Evolutionary conservation across 495 filamentous ascomycete species (phyloP), one percentile per base, ranked within the genome.

Genomic region (Achaetomiella virescens): DNA sequence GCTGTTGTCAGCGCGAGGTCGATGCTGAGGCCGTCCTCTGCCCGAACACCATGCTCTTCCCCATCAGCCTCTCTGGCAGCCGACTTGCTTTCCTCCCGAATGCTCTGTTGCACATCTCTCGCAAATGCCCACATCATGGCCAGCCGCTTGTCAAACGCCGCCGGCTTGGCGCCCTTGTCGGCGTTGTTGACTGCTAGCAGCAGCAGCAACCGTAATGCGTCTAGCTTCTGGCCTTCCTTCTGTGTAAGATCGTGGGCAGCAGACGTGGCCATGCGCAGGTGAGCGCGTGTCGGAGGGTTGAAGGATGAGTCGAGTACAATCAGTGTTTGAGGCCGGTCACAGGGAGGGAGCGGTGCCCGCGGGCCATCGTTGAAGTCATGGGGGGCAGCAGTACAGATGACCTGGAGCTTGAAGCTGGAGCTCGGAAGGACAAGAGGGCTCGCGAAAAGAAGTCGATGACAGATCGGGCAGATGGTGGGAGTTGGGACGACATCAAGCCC

Each of bases 261-360:
- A 10, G 85, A 84, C 21, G 75, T 73, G 3, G 84, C 88, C 66
- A 97, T 90, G 48, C 75, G 76, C 48, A 87, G 77, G 68, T 97
- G 92, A 11, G 92, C 92, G 36, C 79, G 75, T 2, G 90, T 92
- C 10, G 92, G 92, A 15, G 92, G 92, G 65, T 97, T 97, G 81
- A 96, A 97, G 53, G 88, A 92, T 2, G 91, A 95, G 70, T 97
- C 92, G 61, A 97, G 83, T 58, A 97, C 83, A 68, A 91, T 86
- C 61, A 97, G 78, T 3, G 59, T 58, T 0, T 52, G 57, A 0
- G 72, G 69, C 6, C 51, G 61, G 4, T 18, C 29, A 1, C 35
- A 36, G 3, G 73, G 68, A 12, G 66, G 62, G 11, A 65, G 46
- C 0, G 61, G 53, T 7, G 42, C 21, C 6, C 60, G 66, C 3